Evolutionary conservation across 768 basidiomycete species (phyloP).

Genomic region (Phanerochaete carnosa): DNA sequence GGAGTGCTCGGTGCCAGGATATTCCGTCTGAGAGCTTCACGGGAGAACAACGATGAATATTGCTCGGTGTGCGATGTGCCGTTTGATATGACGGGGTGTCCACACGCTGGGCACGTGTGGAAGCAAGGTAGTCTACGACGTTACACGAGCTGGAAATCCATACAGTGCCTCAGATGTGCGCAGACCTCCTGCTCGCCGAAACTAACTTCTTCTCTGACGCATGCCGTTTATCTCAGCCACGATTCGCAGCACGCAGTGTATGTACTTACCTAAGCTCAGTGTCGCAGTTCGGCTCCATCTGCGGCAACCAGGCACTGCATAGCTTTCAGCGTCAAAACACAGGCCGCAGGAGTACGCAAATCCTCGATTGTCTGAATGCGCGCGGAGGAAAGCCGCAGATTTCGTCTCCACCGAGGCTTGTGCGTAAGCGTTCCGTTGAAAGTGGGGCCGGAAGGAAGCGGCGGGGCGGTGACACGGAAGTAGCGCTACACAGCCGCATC

Average conservation of each 20-base stretch:
- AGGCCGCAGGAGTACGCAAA: not conserved
- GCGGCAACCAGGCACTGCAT: not conserved
- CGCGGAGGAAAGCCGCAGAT: not conserved
- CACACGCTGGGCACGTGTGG: not conserved
- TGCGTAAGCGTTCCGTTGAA: not conserved
- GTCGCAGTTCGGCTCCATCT: not conserved
- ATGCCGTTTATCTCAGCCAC: not conserved
- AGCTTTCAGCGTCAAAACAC: not conserved
- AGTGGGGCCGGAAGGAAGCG: too few species aligned
- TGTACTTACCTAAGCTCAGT: not conserved
- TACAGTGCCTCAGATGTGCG: not conserved
- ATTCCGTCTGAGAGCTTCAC: too few species aligned
- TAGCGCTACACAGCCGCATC: not conserved
- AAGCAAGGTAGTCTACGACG: not conserved
- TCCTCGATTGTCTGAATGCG: not conserved
- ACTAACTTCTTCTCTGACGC: not conserved
- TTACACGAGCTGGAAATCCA: not conserved
- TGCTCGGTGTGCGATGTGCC: too few species aligned
- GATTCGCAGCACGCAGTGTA: not conserved
- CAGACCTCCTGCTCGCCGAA: not conserved
- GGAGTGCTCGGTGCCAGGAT: not conserved
- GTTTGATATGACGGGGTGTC: not conserved
- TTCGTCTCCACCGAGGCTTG: not conserved
- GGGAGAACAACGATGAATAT: too few species aligned
- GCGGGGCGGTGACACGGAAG: not conserved